Evolutionary conservation across 2,329 filamentous ascomycete genomes (phyloP).

Genomic region (Plectosphaerella sp.): DNA sequence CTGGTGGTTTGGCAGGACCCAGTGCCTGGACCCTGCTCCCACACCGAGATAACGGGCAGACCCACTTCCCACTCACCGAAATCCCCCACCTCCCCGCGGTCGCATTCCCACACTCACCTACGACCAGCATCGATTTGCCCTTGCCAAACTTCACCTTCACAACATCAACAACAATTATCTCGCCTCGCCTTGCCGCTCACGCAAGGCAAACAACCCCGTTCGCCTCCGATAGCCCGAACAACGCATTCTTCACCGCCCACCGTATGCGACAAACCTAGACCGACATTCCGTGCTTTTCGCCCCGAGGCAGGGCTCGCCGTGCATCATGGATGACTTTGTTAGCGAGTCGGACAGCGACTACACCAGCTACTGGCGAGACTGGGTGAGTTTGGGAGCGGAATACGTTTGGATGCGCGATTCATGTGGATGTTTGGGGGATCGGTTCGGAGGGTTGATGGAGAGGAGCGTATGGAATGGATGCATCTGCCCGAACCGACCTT

Average conservation of each 20-base stretch:
- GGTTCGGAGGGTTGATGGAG: too few species aligned
- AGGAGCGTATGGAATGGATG: too few species aligned
- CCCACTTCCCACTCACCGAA: not conserved
- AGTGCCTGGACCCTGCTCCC: too few species aligned
- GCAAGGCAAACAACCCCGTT: not conserved
- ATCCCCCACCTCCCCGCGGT: not conserved
- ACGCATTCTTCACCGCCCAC: not conserved
- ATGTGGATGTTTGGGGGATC: too few species aligned
- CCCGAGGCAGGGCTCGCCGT: too few species aligned
- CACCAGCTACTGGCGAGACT: constrained; percentile 98
- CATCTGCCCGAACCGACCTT: too few species aligned
- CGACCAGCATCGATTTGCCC: not conserved
- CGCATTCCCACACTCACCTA: not conserved
- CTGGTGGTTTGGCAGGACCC: too few species aligned
- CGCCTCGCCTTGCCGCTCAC: not conserved
- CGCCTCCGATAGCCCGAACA: not conserved
- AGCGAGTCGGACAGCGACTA: constrained; percentile 99
- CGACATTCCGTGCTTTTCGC: too few species aligned
- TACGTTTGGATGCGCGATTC: too few species aligned
- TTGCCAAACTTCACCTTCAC: not conserved
- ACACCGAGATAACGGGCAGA: not conserved
- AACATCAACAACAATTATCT: too few species aligned
- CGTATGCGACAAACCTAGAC: not conserved
- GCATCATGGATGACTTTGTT: constrained; percentile 88
- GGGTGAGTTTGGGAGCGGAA: constrained; percentile 61